A percentile compares a stretch with the other conserved stretches of the same genome.
Conservation (phyloP, 768 basidiomycete species). For the Hysterangium stoloniferum region DNA sequence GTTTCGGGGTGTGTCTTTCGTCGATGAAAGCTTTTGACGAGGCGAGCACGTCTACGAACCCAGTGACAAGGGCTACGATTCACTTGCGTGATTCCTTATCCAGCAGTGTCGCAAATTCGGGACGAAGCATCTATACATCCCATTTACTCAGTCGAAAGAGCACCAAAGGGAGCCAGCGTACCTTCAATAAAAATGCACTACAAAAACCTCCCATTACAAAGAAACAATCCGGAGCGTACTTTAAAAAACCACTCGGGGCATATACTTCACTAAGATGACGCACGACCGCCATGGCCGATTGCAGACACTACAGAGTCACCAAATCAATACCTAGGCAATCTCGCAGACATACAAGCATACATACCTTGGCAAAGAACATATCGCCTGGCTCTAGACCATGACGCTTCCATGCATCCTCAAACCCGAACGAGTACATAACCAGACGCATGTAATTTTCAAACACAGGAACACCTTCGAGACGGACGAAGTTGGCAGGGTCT, state of each 20-base stretch:
- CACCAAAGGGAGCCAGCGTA: constrained; percentile 17
- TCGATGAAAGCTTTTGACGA: constrained; percentile 71
- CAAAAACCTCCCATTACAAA: constrained; percentile 69
- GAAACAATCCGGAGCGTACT: constrained; percentile 70
- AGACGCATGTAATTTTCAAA: constrained; percentile 56
- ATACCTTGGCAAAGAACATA: constrained; percentile 62
- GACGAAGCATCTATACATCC: constrained; percentile 53
- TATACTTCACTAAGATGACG: constrained; percentile 55
- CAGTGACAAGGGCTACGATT: constrained; percentile 64
- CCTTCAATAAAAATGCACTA: constrained; percentile 77
- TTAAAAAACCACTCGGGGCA: constrained; percentile 67
- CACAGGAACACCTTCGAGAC: constrained; percentile 5
- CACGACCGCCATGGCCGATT: constrained; percentile 62
- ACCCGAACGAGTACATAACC: constrained; percentile 83
- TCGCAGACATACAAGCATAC: too few species aligned
- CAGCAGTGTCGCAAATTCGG: constrained; percentile 61
- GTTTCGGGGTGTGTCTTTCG: constrained; percentile 67
- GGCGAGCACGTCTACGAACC: constrained; percentile 63
- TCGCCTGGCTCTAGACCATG: constrained; percentile 58
- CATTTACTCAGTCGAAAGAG: not conserved
- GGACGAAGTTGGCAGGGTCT: constrained; percentile 1
- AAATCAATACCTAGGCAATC: too few species aligned
- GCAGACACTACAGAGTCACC: constrained; percentile 59
- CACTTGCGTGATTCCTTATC: constrained; percentile 57
- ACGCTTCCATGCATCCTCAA: constrained; percentile 64